Evolutionary conservation across 225 moss, liverwort and hornwort genomes (phyloP).

Genomic region (Marchantia paleacea): DNA sequence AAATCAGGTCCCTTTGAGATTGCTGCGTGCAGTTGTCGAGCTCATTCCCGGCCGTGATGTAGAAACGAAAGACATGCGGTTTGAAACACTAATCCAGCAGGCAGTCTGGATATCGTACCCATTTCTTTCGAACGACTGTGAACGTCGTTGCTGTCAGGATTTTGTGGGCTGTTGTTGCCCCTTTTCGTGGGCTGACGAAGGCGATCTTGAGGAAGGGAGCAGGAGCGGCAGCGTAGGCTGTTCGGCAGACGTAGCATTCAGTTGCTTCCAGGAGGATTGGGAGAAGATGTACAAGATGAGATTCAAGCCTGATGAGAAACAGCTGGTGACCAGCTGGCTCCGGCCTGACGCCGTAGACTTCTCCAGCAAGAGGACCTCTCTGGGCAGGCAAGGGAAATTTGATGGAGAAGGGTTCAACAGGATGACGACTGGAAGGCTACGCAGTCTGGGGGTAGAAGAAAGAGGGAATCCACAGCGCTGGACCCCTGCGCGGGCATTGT

Average conservation of each 20-base stretch:
- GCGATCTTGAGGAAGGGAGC: not conserved
- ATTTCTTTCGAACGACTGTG: not conserved
- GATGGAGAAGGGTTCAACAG: too few relatives aligned
- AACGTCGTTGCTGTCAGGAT: not conserved
- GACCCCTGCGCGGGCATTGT: too few relatives aligned
- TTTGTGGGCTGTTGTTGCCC: not conserved
- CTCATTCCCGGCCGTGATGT: not conserved
- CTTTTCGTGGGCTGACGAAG: too few relatives aligned
- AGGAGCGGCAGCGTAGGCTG: not conserved
- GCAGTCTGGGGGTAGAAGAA: too few relatives aligned
- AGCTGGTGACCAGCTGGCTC: too few relatives aligned
- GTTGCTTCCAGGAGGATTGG: not conserved
- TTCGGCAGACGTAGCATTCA: not conserved
- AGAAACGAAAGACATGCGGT: not conserved
- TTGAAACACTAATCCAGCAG: not conserved
- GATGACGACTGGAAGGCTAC: too few relatives aligned
- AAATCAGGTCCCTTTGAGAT: not conserved
- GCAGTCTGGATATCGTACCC: slow-evolving; percentile 4
- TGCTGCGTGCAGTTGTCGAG: not conserved
- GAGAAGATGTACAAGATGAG: not conserved
- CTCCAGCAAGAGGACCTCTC: too few relatives aligned
- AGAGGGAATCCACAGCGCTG: too few relatives aligned
- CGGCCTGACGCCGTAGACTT: too few relatives aligned
- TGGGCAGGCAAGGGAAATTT: too few relatives aligned
- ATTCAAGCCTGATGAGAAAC: not conserved